Base-by-base conservation (phyloP, 768 basidiomycete species). In the Hygrocybe punicea region DNA sequence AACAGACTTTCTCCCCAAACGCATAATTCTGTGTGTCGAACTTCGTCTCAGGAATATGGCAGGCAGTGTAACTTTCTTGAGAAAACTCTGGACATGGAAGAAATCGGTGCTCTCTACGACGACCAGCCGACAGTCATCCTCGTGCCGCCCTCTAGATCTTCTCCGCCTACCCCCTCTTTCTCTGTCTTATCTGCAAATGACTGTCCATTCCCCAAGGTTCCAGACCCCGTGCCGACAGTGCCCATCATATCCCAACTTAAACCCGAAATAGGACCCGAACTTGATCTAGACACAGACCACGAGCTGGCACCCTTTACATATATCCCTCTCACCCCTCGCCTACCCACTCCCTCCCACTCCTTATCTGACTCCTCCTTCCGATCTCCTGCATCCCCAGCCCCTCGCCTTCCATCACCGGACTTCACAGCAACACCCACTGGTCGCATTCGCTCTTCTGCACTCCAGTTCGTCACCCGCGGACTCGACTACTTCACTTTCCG, bases 331-430 rank as follows among this genome's bases (percentile, higher is more conserved):
- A 62, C 66, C 4, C 65, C 59, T 23, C 56, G 62, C n/a, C 62
- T 58, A 11, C 51, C 62, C 19, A 57, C 47, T 13, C 51, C 54
- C 9, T 58, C 58, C 17, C 62, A 44, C 25, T 23, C 42, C 14
- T 19, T 35, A 14, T 49, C 58, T 6, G 55, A 58, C 2, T 21
- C 51, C 29, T 51, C 58, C 49, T 21, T 33, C 48, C 36, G 40
- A 17, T 51, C 58, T 6, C 23, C 48, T 9, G 48, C 36, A 19
- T 58, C 60, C 34, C 40, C 55, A n/a, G 56, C 58, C 9, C 37
- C 51, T 16, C 63, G 59, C 23, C 35, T 65, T n/a, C 65, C 63
- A 2, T 63, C 59, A 19, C 64, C 66, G 8, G 61, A 63, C 48
- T 67, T 66, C 36, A 36, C 59, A 14, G 14, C 57, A 9, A 19